A percentile compares a stretch with the other conserved stretches of the same genome.
phyloP scores from a whole-genome alignment of 345 rosid species.

The Lumnitzera littorea region DNA sequence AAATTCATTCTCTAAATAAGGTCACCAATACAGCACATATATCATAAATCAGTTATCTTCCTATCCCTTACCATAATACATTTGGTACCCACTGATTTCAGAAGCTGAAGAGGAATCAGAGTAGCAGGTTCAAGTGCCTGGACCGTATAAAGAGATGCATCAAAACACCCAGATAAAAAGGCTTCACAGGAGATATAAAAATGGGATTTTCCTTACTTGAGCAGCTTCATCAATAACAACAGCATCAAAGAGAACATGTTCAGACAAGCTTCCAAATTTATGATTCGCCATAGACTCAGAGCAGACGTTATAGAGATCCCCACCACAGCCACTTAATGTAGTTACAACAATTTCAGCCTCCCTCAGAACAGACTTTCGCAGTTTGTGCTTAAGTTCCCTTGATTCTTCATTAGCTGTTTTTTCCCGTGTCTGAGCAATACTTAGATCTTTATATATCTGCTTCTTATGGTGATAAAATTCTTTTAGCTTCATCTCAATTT shows the following conservation, averaged over 20 bases:
- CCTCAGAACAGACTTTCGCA: conserved; percentile 72
- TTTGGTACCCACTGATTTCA: conserved; percentile 78
- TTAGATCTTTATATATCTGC: conserved; percentile 73
- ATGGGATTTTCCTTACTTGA: conserved; percentile 42
- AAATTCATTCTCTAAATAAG: conserved; percentile 9
- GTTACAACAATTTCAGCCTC: conserved; percentile 96
- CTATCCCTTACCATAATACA: conserved; percentile 70
- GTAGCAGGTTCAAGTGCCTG: conserved; percentile 99
- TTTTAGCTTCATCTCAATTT: conserved; percentile 53
- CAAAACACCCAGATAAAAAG: conserved; percentile 9
- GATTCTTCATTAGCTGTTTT: conserved; percentile 63
- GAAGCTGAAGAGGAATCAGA: conserved; percentile 89
- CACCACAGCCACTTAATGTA: conserved; percentile 97
- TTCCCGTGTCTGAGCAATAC: conserved; percentile 78
- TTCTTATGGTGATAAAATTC: conserved; percentile 80
- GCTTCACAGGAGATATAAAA: conserved; percentile 12
- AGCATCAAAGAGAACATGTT: conserved; percentile 79
- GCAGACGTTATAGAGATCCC: conserved; percentile 90
- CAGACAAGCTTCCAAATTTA: conserved; percentile 71
- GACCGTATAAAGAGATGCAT: conserved; percentile 14
- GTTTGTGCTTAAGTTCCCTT: conserved; percentile 55
- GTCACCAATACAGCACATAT: not conserved
- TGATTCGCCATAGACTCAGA: conserved; percentile 63
- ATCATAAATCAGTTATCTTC: not conserved
- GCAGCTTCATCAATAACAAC: conserved; percentile 98